These are phyloP conservation scores for Emmonsiellopsis sp. DNA, from an alignment of 2,329 filamentous ascomycete species.

Conservation along the genomic window DNA sequence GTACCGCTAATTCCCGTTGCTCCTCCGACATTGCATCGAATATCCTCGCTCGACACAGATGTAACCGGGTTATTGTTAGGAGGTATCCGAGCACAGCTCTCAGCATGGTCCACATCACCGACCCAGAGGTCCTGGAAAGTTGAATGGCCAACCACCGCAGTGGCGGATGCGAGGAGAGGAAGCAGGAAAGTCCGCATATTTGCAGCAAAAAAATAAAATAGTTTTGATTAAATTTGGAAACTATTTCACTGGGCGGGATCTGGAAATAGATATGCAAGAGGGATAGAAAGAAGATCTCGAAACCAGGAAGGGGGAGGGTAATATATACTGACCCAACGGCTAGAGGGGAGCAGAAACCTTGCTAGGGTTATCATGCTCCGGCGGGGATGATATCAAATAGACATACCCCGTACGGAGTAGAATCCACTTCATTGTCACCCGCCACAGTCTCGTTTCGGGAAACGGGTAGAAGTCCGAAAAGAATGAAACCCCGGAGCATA, in stretches of 20 bases:
- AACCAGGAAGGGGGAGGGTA: not conserved
- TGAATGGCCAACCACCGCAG: conserved; percentile 1
- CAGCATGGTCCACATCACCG: conserved; percentile 7
- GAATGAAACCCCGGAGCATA: not conserved
- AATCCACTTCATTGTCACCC: not conserved
- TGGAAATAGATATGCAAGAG: not conserved
- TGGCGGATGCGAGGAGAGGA: not conserved
- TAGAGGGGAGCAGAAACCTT: too few relatives aligned
- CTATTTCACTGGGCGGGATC: not conserved
- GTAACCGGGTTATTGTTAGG: conserved; percentile 33
- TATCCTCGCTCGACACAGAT: conserved; percentile 45
- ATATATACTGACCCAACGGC: not conserved
- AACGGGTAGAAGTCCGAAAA: conserved; percentile 1
- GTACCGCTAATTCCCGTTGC: not conserved
- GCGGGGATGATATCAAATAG: not conserved
- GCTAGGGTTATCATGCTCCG: not conserved
- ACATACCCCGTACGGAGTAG: not conserved
- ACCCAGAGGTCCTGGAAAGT: conserved; percentile 5
- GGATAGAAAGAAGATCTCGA: not conserved
- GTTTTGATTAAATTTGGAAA: not conserved
- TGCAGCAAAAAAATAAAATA: not conserved
- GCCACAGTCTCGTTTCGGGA: not conserved
- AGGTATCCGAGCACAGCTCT: conserved; percentile 5
- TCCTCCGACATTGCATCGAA: conserved; percentile 48
- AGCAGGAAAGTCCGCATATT: not conserved